A percentile compares a stretch with the other conserved stretches of the same genome.
These are phyloP conservation scores for Aureobasidium musti DNA, from an alignment of 2,329 filamentous ascomycete species.

Conservation along the genomic window DNA sequence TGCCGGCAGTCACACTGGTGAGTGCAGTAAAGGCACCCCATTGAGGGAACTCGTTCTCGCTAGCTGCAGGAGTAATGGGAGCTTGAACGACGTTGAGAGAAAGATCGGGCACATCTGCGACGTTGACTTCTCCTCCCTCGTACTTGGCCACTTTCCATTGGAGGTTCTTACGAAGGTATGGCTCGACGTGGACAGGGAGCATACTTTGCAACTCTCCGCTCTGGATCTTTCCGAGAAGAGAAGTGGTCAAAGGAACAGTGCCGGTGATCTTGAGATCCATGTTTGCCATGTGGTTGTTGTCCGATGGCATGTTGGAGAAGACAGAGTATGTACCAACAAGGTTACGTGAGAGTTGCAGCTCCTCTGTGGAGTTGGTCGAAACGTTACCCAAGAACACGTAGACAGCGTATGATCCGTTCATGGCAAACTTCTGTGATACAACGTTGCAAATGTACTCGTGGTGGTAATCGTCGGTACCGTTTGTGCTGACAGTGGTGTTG, in stretches of 20 bases:
- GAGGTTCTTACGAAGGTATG: conserved; percentile 40
- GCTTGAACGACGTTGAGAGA: conserved; percentile 46
- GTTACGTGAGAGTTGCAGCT: conserved; percentile 45
- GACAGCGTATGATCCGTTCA: conserved; percentile 64
- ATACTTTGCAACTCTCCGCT: conserved; percentile 42
- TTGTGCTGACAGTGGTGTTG: not conserved
- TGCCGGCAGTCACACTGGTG: conserved; percentile 35
- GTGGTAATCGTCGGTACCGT: conserved; percentile 20
- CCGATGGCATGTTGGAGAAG: conserved; percentile 41
- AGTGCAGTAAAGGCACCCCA: conserved; percentile 42
- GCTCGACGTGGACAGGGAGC: conserved; percentile 35
- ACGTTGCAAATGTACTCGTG: conserved; percentile 70
- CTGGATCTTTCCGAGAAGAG: conserved; percentile 43
- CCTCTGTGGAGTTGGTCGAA: conserved; percentile 47
- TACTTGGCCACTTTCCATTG: conserved; percentile 42
- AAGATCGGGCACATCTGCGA: conserved; percentile 43
- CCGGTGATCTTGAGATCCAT: conserved; percentile 43
- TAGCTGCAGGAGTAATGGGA: conserved; percentile 43
- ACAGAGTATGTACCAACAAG: conserved; percentile 63
- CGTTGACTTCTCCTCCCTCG: conserved; percentile 42
- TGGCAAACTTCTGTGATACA: conserved; percentile 60
- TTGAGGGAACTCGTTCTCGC: conserved; percentile 43
- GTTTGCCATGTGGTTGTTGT: conserved; percentile 33
- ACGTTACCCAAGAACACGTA: conserved; percentile 67
- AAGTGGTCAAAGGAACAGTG: conserved; percentile 50